Base-by-base conservation (phyloP, 371 early-diverging fungal species). In the Mycotypha africana region DNA sequence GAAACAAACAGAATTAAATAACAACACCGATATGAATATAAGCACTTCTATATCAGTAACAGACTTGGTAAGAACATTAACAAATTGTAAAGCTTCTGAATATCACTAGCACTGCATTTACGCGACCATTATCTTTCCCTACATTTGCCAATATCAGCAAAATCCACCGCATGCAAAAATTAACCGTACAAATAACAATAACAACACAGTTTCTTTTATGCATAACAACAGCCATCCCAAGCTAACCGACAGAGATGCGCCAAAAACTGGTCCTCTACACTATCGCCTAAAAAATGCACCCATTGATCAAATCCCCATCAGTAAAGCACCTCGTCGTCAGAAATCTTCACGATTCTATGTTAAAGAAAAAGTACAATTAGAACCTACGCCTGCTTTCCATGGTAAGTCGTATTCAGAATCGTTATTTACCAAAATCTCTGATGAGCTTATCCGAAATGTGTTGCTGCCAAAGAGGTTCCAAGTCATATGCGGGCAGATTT, bases 291-390 rank as follows among this genome's bases (percentile, higher is more conserved):
- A 91, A 51, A 84, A 81, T 46, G 68, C 85, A 9, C 82, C 86
- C 6, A 88, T 87, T 57, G 88, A 89, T 56, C 72, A 81, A 26
- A 87, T 88, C 32, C 88, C 88, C 23, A 75, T 86, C 60, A 79
- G 82, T 60, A 89, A 88, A 70, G 79, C 84, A 5, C 91, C 91
- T 16, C 76, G 86, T 36, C 74, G 92, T 34, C 89, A 91, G 52
- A 72, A 87, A 49, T 89, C 90, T 4, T 89, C 89, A 6, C 70
- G 92, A 23, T 89, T 91, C 58, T 88, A 89, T 64, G 84, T 87
- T 2, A 82, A 86, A 14, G 89, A 86, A 55, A 76, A 79, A 36
- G 86, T 86, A 24, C 82, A 87, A 56, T 17, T 91, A 41, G 90
- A 91, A 47, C 81, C 82, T 43, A 70, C 89, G 31, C 76, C 79